Conservation (phyloP, 2,329 filamentous ascomycete species). For the Beauveria sp. region DNA sequence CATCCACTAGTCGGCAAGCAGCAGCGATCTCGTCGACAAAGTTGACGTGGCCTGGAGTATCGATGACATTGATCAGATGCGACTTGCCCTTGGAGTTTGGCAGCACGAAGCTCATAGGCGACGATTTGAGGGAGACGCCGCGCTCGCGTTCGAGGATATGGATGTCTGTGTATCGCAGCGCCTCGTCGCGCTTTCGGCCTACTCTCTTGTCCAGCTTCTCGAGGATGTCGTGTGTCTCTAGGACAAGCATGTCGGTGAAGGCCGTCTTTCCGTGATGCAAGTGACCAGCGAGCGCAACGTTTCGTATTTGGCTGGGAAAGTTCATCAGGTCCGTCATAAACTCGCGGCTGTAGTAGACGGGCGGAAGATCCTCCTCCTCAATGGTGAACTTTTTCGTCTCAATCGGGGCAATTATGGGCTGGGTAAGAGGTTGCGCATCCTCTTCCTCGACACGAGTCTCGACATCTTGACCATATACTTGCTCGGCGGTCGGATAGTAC, state of each 20-base stretch:
- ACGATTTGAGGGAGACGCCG: conserved; percentile 83
- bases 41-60: conserved; percentile 96
- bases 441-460: conserved; percentile 96
- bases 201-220: conserved; percentile 72
- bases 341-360: conserved; percentile 76
- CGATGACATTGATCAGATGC: conserved; percentile 87
- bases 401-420: conserved; percentile 89
- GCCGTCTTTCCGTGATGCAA: conserved; percentile 97
- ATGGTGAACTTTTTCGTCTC: conserved; percentile 95
- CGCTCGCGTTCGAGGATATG: conserved; percentile 83
- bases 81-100: conserved; percentile 88
- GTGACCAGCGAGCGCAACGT: conserved; percentile 86
- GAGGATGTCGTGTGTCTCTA: conserved; percentile 85
- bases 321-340: conserved; percentile 97
- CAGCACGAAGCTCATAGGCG: conserved; percentile 89
- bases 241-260: conserved; percentile 95
- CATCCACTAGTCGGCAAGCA: conserved; percentile 78
- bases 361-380: conserved; percentile 83
- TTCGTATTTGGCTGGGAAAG: conserved; percentile 88
- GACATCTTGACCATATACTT: conserved; percentile 89
- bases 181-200: conserved; percentile 77
- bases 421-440: conserved; percentile 83
- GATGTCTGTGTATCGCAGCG: conserved; percentile 89
- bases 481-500: conserved; percentile 96
- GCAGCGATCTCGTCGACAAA: conserved; percentile 96